Percentiles rank a stretch among this genome's conserved stretches.
These are phyloP conservation scores for Cucurbita argyrosperma DNA, from an alignment of 306 rosid genomes.

Conservation along the genomic window DNA sequence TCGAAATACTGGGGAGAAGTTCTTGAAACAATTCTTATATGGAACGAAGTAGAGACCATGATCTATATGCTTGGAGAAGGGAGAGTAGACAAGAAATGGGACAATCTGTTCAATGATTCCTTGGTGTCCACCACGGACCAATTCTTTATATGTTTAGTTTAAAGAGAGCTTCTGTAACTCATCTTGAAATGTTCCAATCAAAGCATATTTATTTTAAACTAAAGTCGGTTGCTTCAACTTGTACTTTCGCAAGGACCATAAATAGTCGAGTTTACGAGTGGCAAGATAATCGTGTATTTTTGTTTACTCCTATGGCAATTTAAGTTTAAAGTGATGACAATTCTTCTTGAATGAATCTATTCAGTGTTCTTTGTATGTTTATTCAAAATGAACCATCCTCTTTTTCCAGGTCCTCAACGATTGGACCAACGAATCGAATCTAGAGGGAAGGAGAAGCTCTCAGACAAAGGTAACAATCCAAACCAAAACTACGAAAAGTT, in stretches of 20 bases:
- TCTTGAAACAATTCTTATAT: background rate
- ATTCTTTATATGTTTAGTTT: background rate
- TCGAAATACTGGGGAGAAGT: background rate
- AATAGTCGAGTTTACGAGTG: background rate
- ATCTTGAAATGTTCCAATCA: background rate
- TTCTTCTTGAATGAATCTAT: background rate
- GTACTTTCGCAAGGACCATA: background rate
- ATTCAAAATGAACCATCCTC: background rate
- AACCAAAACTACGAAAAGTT: background rate
- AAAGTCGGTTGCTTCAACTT: background rate
- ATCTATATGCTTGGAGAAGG: background rate
- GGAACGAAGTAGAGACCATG: background rate
- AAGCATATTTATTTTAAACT: background rate
- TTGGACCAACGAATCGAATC: background rate
- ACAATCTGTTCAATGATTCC: background rate
- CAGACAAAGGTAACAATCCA: background rate
- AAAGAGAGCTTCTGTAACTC: background rate
- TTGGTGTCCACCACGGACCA: background rate
- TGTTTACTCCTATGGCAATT: background rate
- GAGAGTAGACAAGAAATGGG: background rate
- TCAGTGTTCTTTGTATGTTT: background rate
- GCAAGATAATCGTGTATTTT: background rate
- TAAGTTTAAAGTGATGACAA: background rate
- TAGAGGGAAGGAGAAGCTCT: background rate
- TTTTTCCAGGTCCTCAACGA: background rate